Evolutionary conservation across 768 basidiomycete species (phyloP).

Genomic region (Lactarius indigo): DNA sequence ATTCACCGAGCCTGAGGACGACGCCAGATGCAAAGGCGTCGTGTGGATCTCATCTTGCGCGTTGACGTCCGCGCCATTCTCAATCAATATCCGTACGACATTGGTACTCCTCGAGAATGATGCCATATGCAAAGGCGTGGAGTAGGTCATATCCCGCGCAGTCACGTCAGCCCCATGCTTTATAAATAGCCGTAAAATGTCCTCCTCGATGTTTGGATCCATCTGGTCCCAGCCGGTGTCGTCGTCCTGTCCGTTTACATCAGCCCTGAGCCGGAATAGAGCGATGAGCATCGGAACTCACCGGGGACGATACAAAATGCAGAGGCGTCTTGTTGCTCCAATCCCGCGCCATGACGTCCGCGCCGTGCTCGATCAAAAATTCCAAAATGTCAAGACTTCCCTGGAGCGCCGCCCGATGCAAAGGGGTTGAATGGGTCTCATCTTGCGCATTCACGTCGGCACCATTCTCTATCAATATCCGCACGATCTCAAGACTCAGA

Average conservation of each 20-base stretch:
- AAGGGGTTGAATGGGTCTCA: background rate
- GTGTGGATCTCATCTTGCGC: too few relatives aligned
- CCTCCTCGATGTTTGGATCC: too few relatives aligned
- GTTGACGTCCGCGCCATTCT: too few relatives aligned
- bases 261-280: background rate
- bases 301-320: background rate
- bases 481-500: background rate
- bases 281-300: background rate
- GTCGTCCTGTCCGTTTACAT: background rate
- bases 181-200: too few relatives aligned
- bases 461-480: background rate
- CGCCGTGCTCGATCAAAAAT: background rate
- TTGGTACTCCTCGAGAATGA: too few relatives aligned
- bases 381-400: background rate
- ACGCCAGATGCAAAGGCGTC: too few relatives aligned
- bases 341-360: background rate
- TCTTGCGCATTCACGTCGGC: background rate
- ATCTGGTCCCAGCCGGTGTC: too few relatives aligned
- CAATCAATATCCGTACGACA: background rate
- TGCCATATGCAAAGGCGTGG: too few relatives aligned
- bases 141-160: too few relatives aligned
- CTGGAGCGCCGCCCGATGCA: background rate
- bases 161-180: too few relatives aligned
- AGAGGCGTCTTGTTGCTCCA: background rate
- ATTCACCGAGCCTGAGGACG: too few relatives aligned